Evolutionary conservation across 495 filamentous ascomycete species (phyloP).

Genomic region (Trypethelium eluteriae): DNA sequence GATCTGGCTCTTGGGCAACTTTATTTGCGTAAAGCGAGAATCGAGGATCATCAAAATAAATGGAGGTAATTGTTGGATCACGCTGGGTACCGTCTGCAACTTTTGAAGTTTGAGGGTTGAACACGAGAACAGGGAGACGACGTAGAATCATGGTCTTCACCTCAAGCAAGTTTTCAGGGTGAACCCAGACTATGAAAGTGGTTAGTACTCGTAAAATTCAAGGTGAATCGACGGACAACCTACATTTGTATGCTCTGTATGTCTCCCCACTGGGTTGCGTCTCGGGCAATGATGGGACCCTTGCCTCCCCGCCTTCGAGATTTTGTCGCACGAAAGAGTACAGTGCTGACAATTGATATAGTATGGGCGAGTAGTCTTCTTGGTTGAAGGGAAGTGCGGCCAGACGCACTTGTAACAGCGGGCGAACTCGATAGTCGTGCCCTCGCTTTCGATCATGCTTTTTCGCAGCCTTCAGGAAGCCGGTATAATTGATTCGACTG

Average conservation of each 20-base stretch:
- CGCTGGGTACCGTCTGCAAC: constrained; percentile 63
- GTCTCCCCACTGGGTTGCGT: constrained; percentile 48
- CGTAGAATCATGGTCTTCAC: constrained; percentile 91
- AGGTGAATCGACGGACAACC: constrained; percentile 14
- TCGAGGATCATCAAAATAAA: constrained; percentile 86
- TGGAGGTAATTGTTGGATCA: constrained; percentile 85
- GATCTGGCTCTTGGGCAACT: constrained; percentile 65
- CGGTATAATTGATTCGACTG: constrained; percentile 92
- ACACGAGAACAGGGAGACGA: constrained; percentile 81
- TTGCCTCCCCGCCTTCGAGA: constrained; percentile 48
- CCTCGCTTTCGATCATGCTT: constrained; percentile 93
- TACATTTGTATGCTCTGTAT: constrained; percentile 88
- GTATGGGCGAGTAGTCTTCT: constrained; percentile 83
- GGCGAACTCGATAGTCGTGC: constrained; percentile 69
- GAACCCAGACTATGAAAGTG: constrained; percentile 69
- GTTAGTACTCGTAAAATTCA: neutral
- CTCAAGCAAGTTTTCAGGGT: constrained; percentile 87
- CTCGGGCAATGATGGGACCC: constrained; percentile 27
- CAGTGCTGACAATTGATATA: constrained; percentile 88
- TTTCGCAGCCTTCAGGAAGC: constrained; percentile 95
- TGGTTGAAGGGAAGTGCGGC: constrained; percentile 86
- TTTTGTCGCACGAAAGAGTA: constrained; percentile 87
- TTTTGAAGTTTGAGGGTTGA: constrained; percentile 77
- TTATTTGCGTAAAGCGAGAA: constrained; percentile 84
- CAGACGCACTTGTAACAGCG: constrained; percentile 81